Percentiles rank a stretch among this genome's conserved stretches.
Conservation (phyloP, 2,329 filamentous ascomycete species). For the Ophiognomonia clavigignenti-juglandacearum region DNA sequence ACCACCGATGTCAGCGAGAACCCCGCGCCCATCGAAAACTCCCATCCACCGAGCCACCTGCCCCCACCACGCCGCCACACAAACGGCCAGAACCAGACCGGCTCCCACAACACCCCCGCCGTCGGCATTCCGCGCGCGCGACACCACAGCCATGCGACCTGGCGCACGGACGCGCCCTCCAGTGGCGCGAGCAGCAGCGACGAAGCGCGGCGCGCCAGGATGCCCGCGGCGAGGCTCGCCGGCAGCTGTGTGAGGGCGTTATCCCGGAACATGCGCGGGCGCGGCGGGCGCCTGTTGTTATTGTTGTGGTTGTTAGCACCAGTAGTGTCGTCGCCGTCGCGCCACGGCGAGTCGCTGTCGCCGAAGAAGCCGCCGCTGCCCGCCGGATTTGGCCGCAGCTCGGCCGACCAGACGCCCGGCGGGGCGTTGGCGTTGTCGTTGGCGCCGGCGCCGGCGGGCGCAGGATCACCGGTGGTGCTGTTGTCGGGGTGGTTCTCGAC, state of each 20-base stretch:
- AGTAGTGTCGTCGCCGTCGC: constrained; percentile 9
- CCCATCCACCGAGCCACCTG: constrained; percentile 20
- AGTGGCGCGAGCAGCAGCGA: constrained; percentile 40
- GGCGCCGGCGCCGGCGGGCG: constrained; percentile 23
- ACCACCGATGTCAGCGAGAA: constrained; percentile 34
- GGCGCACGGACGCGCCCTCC: constrained; percentile 41
- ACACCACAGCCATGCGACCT: constrained; percentile 39
- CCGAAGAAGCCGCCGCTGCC: too few species aligned
- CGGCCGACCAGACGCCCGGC: constrained; percentile 53
- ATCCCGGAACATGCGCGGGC: constrained; percentile 22
- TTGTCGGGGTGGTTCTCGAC: constrained; percentile 52
- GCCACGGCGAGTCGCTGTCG: constrained; percentile 16
- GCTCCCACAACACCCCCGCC: constrained; percentile 33
- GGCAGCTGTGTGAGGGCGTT: constrained; percentile 49
- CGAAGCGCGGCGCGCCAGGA: constrained; percentile 38
- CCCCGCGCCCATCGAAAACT: constrained; percentile 26
- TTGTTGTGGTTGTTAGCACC: constrained; percentile 6
- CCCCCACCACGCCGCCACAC: background rate
- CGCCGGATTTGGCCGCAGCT: constrained; percentile 50
- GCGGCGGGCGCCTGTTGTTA: constrained; percentile 1
- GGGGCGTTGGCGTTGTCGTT: constrained; percentile 31
- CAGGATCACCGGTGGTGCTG: too few species aligned
- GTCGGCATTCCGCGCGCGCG: constrained; percentile 32
- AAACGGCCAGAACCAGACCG: constrained; percentile 6
- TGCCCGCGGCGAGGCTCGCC: constrained; percentile 39